A percentile compares a stretch with the other conserved stretches of the same genome.
phyloP scores from a whole-genome alignment of 768 basidiomycete genomes.

The Tylopilus subfusipes region DNA sequence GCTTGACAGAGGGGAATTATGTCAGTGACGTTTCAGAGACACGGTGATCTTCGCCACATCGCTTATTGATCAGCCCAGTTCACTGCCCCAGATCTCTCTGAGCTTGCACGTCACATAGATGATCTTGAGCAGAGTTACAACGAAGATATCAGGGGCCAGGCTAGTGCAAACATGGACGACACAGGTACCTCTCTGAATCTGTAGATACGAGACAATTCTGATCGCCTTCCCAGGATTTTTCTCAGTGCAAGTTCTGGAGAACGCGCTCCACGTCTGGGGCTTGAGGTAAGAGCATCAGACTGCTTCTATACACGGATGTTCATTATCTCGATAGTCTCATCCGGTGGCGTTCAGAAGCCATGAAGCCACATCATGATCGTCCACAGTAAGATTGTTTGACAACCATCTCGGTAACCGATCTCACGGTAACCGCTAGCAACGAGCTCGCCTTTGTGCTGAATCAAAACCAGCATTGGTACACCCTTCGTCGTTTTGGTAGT shows the following conservation, averaged over 20 bases:
- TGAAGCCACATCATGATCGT: constrained; percentile 68
- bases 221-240: constrained; percentile 64
- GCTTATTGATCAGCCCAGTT: constrained; percentile 47
- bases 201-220: not conserved
- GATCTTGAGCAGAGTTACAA: constrained; percentile 59
- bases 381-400: constrained; percentile 60
- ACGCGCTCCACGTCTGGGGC: constrained; percentile 81
- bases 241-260: constrained; percentile 84
- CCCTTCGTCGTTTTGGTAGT: constrained; percentile 74
- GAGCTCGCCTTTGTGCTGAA: constrained; percentile 89
- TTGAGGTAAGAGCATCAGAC: constrained; percentile 50
- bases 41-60: not conserved
- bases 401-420: constrained; percentile 1
- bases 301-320: not conserved
- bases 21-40: constrained; percentile 33
- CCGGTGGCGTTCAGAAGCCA: constrained; percentile 80
- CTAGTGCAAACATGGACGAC: constrained; percentile 87
- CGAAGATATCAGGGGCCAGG: constrained; percentile 38
- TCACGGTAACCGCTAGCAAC: constrained; percentile 41
- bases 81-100: constrained; percentile 73
- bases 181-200: constrained; percentile 48
- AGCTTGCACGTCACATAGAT: constrained; percentile 69
- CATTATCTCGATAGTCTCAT: constrained; percentile 46
- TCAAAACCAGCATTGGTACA: constrained; percentile 85
- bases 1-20: constrained; percentile 42